Percentiles rank a stretch among this genome's conserved stretches.
Evolutionary conservation across 352 stramenopile species (phyloP).

Genomic region (Phytopythium oedochilum): DNA sequence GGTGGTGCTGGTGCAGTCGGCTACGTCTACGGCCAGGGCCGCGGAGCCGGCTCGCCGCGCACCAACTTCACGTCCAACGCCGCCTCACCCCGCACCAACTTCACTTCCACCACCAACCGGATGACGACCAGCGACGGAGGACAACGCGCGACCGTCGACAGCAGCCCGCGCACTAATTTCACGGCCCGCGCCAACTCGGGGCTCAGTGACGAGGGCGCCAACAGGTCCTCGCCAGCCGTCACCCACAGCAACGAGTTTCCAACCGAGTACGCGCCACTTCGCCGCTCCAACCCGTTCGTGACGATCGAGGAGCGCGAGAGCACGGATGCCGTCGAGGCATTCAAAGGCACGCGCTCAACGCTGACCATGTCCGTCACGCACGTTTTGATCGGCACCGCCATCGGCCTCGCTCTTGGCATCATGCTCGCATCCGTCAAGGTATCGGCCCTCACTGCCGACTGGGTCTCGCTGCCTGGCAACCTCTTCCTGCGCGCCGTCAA

Average conservation of each 20-base stretch:
- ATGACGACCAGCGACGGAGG: slow-evolving; percentile 5
- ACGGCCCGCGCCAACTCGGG: slow-evolving; percentile 11
- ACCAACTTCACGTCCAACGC: slow-evolving; percentile 37
- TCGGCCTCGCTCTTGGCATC: slow-evolving; percentile 50
- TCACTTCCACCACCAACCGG: slow-evolving; percentile 1
- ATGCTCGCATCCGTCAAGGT: slow-evolving; percentile 37
- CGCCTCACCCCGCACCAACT: background rate
- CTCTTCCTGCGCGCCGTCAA: slow-evolving; percentile 76
- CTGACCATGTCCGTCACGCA: slow-evolving; percentile 45
- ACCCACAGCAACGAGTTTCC: slow-evolving; percentile 11
- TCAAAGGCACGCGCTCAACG: slow-evolving; percentile 34
- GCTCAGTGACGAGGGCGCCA: background rate
- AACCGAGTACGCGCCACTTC: slow-evolving; percentile 33
- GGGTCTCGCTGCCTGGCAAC: slow-evolving; percentile 67
- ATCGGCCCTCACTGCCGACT: slow-evolving; percentile 33
- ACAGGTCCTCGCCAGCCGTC: slow-evolving; percentile 6
- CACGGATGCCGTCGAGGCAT: slow-evolving; percentile 19
- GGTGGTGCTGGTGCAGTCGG: background rate
- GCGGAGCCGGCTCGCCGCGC: slow-evolving; percentile 6
- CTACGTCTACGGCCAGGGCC: background rate
- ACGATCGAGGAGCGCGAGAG: slow-evolving; percentile 18
- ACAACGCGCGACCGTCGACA: slow-evolving; percentile 8
- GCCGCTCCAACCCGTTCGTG: slow-evolving; percentile 24
- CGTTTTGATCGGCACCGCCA: slow-evolving; percentile 43
- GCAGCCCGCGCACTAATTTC: slow-evolving; percentile 43